phyloP scores from a whole-genome alignment of 2,329 filamentous ascomycete species.

The Aspergillus spinulosporus region DNA sequence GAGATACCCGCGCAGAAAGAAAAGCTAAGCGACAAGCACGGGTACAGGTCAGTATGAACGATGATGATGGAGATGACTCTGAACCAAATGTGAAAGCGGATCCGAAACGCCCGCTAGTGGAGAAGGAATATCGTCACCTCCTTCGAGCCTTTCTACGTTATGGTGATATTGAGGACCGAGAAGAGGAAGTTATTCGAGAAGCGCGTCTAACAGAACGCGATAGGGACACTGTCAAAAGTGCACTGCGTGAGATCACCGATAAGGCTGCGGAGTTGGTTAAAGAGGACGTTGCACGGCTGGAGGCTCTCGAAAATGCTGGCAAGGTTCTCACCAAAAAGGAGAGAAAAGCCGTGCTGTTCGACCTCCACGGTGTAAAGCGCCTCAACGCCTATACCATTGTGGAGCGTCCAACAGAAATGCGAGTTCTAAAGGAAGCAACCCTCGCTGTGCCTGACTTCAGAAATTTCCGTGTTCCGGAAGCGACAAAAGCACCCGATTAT shows the following conservation, averaged over 20 bases:
- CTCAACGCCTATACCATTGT: conserved; percentile 94
- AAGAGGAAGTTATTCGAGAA: conserved; percentile 82
- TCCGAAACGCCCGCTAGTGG: conserved; percentile 83
- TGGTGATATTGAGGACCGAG: conserved; percentile 83
- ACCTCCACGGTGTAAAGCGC: conserved; percentile 89
- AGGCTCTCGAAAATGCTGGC: conserved; percentile 68
- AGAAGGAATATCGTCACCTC: conserved; percentile 90
- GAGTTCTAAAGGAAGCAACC: conserved; percentile 75
- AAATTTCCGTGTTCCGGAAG: conserved; percentile 84
- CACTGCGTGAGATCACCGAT: conserved; percentile 76
- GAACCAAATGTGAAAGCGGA: conserved; percentile 66
- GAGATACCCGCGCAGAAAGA: conserved; percentile 60
- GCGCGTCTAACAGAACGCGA: conserved; percentile 83
- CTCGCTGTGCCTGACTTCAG: conserved; percentile 65
- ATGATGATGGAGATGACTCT: conserved; percentile 72
- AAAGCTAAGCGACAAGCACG: conserved; percentile 70
- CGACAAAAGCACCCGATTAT: conserved; percentile 88
- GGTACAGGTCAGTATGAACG: conserved; percentile 63
- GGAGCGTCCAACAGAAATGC: conserved; percentile 86
- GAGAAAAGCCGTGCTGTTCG: conserved; percentile 93
- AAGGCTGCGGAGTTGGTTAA: conserved; percentile 69
- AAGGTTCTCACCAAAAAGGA: conserved; percentile 93
- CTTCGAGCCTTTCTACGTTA: conserved; percentile 89
- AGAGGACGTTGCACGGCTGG: conserved; percentile 67
- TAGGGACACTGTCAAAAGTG: conserved; percentile 71